phyloP scores from a whole-genome alignment of 1,284 basidiomycete genomes.

The Sporisorium iseilematis-ciliati region DNA sequence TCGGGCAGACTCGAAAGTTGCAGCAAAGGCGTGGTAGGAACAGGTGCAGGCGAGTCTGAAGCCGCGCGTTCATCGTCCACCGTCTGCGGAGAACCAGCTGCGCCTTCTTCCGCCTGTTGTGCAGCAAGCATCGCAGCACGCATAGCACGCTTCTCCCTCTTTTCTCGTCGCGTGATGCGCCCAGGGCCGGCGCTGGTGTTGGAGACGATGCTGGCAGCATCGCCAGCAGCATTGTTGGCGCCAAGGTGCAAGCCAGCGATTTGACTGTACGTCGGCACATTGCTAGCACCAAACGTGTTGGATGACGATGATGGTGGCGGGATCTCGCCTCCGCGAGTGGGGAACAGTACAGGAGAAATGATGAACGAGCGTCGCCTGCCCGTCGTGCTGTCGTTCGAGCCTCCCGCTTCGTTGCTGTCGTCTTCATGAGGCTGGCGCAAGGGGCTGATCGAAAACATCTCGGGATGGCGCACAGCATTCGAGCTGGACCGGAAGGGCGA shows the following conservation, averaged over 20 bases:
- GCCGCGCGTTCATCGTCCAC: conserved; percentile 13
- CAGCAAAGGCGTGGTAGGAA: conserved; percentile 36
- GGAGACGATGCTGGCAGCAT: conserved; percentile 41
- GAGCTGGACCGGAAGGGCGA: conserved; percentile 60
- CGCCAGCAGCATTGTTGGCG: conserved; percentile 22
- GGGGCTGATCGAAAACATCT: conserved; percentile 51
- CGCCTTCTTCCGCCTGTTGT: conserved; percentile 22
- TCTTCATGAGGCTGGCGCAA: conserved; percentile 35
- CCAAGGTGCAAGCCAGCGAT: conserved; percentile 34
- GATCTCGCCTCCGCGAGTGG: conserved; percentile 51
- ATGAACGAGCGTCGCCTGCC: conserved; percentile 51
- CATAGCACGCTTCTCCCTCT: conserved; percentile 56
- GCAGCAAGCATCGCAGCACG: conserved; percentile 43
- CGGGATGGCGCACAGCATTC: conserved; percentile 34
- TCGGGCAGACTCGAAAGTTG: conserved; percentile 32
- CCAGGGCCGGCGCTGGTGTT: conserved; percentile 47
- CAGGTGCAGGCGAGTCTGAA: conserved; percentile 39
- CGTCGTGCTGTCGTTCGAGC: conserved; percentile 22
- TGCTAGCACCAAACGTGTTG: conserved; percentile 13
- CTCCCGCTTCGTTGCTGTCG: conserved; percentile 20
- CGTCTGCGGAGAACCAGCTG: conserved; percentile 17
- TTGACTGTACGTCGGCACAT: conserved; percentile 37
- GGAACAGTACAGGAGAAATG: conserved; percentile 61
- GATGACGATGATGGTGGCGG: conserved; percentile 45
- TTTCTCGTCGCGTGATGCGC: conserved; percentile 60